These are phyloP conservation scores for Tylopilus sp. DNA, from an alignment of 1,284 basidiomycete genomes.

Conservation along the genomic window DNA sequence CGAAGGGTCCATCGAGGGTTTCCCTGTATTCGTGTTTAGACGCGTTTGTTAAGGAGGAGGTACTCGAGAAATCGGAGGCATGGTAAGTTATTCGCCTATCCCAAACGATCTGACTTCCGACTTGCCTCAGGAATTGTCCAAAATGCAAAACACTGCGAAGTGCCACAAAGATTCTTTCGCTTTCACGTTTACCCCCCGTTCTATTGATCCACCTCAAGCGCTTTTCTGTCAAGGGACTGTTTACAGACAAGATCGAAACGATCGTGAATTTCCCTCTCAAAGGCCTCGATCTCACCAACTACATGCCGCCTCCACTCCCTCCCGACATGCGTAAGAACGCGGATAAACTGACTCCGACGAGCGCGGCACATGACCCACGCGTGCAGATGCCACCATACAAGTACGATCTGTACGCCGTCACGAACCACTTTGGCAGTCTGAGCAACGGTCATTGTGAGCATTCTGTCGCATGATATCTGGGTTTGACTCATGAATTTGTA, in stretches of 20 bases:
- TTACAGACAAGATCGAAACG: constrained; percentile 94
- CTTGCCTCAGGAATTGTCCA: constrained; percentile 76
- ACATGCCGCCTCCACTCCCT: constrained; percentile 81
- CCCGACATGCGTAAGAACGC: constrained; percentile 49
- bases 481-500: constrained; percentile 29
- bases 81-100: constrained; percentile 57
- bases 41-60: constrained; percentile 86
- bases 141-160: constrained; percentile 74
- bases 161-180: constrained; percentile 76
- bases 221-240: constrained; percentile 89
- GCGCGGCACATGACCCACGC: constrained; percentile 60
- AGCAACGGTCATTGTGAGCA: constrained; percentile 89
- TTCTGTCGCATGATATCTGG: neutral
- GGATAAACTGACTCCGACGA: constrained; percentile 31
- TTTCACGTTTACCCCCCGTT: constrained; percentile 88
- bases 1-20: constrained; percentile 59
- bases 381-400: constrained; percentile 79
- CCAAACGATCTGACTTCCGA: neutral
- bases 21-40: constrained; percentile 83
- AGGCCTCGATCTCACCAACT: constrained; percentile 83
- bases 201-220: constrained; percentile 95
- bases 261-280: constrained; percentile 86
- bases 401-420: constrained; percentile 88
- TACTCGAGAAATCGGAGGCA: constrained; percentile 91
- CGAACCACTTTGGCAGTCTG: constrained; percentile 89